Evolutionary conservation across 495 filamentous ascomycete species (phyloP).

Genomic region (Hypoxylon fuscum): DNA sequence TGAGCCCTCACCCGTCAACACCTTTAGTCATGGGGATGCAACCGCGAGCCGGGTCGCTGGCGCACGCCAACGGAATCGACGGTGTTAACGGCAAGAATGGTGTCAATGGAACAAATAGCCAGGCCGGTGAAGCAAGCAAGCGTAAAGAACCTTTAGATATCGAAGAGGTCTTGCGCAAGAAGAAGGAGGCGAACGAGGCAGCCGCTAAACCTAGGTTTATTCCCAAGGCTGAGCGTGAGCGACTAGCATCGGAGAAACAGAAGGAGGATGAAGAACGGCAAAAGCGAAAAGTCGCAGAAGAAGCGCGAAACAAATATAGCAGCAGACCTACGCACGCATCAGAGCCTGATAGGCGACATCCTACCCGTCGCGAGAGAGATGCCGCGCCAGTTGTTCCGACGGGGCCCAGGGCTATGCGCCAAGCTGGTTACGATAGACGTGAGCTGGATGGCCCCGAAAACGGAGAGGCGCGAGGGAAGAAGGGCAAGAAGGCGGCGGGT

Average conservation of each 20-base stretch:
- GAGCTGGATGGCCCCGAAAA: slow-evolving; percentile 63
- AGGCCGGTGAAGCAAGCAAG: slow-evolving; percentile 22
- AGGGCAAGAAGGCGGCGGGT: slow-evolving; percentile 42
- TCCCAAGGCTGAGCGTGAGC: slow-evolving; percentile 87
- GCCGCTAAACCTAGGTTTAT: slow-evolving; percentile 87
- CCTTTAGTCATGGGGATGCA: slow-evolving; percentile 39
- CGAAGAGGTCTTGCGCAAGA: slow-evolving; percentile 57
- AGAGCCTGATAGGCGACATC: slow-evolving; percentile 30
- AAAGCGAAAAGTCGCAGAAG: slow-evolving; percentile 64
- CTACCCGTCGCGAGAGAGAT: slow-evolving; percentile 38
- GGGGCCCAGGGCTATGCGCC: slow-evolving; percentile 79
- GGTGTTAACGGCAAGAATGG: not conserved
- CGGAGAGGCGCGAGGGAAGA: slow-evolving; percentile 50
- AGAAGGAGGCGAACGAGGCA: slow-evolving; percentile 57
- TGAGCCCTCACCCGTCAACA: slow-evolving; percentile 4
- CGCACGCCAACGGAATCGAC: slow-evolving; percentile 20
- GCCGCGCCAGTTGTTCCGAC: slow-evolving; percentile 66
- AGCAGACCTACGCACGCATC: slow-evolving; percentile 2
- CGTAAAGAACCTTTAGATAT: slow-evolving; percentile 55
- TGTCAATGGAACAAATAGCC: slow-evolving; percentile 17
- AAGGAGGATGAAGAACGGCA: slow-evolving; percentile 78
- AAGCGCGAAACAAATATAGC: slow-evolving; percentile 43
- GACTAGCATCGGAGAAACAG: slow-evolving; percentile 83
- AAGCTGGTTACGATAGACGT: slow-evolving; percentile 58
- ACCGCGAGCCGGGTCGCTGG: slow-evolving; percentile 37